Evolutionary conservation across 2,329 filamentous ascomycete genomes (phyloP), one percentile per base, ranked within the genome.

Genomic region (Aspergillus awamori): DNA sequence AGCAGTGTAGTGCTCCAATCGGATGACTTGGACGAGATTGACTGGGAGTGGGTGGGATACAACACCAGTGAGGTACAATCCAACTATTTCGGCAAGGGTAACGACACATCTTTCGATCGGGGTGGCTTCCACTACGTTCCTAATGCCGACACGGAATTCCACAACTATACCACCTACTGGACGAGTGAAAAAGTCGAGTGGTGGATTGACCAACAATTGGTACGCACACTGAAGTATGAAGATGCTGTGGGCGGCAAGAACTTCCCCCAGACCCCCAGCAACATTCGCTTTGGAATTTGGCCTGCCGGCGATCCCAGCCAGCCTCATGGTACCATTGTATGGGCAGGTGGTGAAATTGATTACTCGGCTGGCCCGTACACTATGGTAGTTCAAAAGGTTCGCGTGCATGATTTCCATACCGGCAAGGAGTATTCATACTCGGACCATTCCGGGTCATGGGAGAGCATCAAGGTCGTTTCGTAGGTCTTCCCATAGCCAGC

Each of bases 31-130:
- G 93, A 96, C 74, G 92, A 96, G 77, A 88, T 96, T 43, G 93
- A 97, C 72, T 94, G 91, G 76, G 76, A 79, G 58, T 77, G 76
- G 76, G 66, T 78, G 22, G 78, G 78, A 53, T 74, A 74, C 53
- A 76, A 78, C 63, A 73, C 70, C 24, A 70, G 61, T 41, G 58
- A 66, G 38, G 77, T 79, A 36, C 94, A 98, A 78, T 90, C 89
- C 70, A 98, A 99, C 80, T 99, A 96, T 81, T 99, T 97, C 70
- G 92, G 93, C 76, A 97, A 98, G 79, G 95, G 95, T 57, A 84
- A 91, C 68, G 91, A 90, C 0, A 71, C 70, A 1, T 84, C 86
- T 4, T 96, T 93, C 80, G 91, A 94, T 78, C 89, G 93, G 59
- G 94, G 91, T 64, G 88, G 89, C 54, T 91, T 91, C 74, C 90